A percentile compares a stretch with the other conserved stretches of the same genome.
phyloP scores from a whole-genome alignment of 495 filamentous ascomycete species.

The Lophium mytilinum region DNA sequence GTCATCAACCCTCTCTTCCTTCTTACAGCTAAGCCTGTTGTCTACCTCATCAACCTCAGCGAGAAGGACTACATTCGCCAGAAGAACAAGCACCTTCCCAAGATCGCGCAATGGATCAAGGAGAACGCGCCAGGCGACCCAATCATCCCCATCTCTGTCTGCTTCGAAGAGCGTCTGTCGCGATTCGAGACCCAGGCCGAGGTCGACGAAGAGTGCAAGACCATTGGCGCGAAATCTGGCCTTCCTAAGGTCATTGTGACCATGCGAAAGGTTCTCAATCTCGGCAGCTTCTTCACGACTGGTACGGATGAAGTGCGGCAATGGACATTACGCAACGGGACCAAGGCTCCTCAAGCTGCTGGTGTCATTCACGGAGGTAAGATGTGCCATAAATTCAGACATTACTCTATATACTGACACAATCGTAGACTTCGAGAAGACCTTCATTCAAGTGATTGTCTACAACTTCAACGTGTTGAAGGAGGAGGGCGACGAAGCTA shows the following conservation, averaged over 20 bases:
- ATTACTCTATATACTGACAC: not conserved
- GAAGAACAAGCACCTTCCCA: constrained; percentile 97
- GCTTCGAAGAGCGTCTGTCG: constrained; percentile 88
- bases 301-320: constrained; percentile 95
- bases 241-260: constrained; percentile 89
- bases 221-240: constrained; percentile 73
- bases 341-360: constrained; percentile 92
- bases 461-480: constrained; percentile 75
- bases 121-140: constrained; percentile 77
- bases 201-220: constrained; percentile 83
- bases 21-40: constrained; percentile 91
- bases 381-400: not conserved
- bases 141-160: constrained; percentile 85
- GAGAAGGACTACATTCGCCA: constrained; percentile 97
- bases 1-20: constrained; percentile 95
- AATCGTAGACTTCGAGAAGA: constrained; percentile 86
- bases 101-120: constrained; percentile 91
- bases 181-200: constrained; percentile 61
- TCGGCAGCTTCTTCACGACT: constrained; percentile 95
- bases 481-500: constrained; percentile 80
- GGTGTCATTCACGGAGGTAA: constrained; percentile 84
- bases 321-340: constrained; percentile 95
- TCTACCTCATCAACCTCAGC: constrained; percentile 93
- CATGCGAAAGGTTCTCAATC: constrained; percentile 85
- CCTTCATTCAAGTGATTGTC: constrained; percentile 93